These are phyloP conservation scores for Tephrocybe sp. DNA, from an alignment of 768 basidiomycete genomes.

Conservation along the genomic window DNA sequence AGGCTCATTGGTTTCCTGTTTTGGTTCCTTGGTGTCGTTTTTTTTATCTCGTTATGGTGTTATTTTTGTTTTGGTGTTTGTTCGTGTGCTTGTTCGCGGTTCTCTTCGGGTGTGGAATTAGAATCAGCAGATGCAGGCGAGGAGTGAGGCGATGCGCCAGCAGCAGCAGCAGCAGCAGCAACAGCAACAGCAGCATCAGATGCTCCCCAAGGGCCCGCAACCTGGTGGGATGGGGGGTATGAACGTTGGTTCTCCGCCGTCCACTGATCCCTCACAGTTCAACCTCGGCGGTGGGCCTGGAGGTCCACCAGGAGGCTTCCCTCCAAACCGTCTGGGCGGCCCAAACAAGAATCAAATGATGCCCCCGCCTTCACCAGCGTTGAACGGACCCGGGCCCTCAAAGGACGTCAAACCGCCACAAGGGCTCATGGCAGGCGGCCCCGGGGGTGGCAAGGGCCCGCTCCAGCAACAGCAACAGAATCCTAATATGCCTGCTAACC, in stretches of 20 bases:
- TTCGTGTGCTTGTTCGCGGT: not conserved
- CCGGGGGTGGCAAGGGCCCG: constrained; percentile 25
- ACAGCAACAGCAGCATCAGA: no score
- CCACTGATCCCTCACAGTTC: constrained; percentile 43
- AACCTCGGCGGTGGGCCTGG: constrained; percentile 31
- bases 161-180: constrained; percentile 25
- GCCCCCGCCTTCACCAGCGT: constrained; percentile 55
- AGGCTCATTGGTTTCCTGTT: no score
- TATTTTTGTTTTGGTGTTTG: not conserved
- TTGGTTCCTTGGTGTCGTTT: not conserved
- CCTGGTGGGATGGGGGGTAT: constrained; percentile 23
- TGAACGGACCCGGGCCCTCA: constrained; percentile 25
- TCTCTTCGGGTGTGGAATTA: not conserved
- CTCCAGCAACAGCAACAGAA: constrained; percentile 31
- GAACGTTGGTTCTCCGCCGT: constrained; percentile 45
- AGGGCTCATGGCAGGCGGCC: constrained; percentile 3
- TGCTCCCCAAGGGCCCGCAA: constrained; percentile 32
- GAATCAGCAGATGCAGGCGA: constrained; percentile 21
- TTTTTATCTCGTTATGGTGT: no score
- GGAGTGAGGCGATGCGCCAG: constrained; percentile 23
- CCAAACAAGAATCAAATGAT: constrained; percentile 44
- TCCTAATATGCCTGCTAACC: constrained; percentile 27
- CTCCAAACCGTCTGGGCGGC: constrained; percentile 28
- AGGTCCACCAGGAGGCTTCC: constrained; percentile 22
- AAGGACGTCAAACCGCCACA: constrained; percentile 28